Base-by-base conservation (phyloP, 177 flowering plant genomes). In the Vitis hybrid region DNA sequence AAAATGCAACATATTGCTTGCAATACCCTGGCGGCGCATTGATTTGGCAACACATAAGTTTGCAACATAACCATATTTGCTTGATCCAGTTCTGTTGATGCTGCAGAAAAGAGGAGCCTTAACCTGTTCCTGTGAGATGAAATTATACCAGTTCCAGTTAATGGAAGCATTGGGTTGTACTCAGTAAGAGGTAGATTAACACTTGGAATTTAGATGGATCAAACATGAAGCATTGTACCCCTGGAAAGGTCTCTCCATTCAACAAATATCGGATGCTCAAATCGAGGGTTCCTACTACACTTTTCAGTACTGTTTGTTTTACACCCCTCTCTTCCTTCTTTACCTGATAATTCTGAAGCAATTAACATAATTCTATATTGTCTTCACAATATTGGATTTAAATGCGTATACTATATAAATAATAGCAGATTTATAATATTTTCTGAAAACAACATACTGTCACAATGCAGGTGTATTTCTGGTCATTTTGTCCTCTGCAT, bases 221-320 rank as follows among this genome's bases (percentile, higher is more conserved):
- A 56, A 61, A 54, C 50, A 22, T 29, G 69, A 74, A 20, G 39
- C n/a, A 51, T 29, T n/a, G 50, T 82, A 89, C 93, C 90, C 89
- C 91, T 13, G 97, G 96, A 81, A 82, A 94, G 12, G 83, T 81
- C 78, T 88, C 87, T 68, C 91, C 92, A 2, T 80, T 82, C 75
- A 82, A 61, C 74, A 88, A 80, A 64, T 79, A 59, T 12, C 81
- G 80, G 60, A 92, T 78, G 78, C 83, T 86, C 71, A 90, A 68
- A 72, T 94, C 98, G 54, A 94, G 85, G 20, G 97, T 94, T 71
- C 93, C 97, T 59, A 88, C 88, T 0, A 92, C 79, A 82, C 91
- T 87, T 82, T 88, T 85, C 34, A 86, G 48, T 13, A 85, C 80
- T 0, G 84, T 79, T 56, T 75, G 80, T 74, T 84, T 83, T 26